phyloP scores from a whole-genome alignment of 2,329 filamentous ascomycete species.

The Byssothecium circinans region DNA sequence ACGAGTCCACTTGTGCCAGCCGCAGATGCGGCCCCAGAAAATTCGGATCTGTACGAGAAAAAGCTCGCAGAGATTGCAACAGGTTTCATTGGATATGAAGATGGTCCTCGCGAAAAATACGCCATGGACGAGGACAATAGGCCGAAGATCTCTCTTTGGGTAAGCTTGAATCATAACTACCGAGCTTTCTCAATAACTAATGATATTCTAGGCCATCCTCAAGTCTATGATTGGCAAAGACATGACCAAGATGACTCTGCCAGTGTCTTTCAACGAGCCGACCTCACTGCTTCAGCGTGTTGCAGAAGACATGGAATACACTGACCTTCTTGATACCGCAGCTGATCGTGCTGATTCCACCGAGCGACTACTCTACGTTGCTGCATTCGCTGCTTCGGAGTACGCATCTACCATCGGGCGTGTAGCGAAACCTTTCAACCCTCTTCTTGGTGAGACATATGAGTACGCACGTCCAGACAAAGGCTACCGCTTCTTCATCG shows the following conservation, averaged over 20 bases:
- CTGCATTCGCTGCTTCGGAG: slow-evolving; percentile 92
- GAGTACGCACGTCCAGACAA: slow-evolving; percentile 96
- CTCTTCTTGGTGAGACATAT: slow-evolving; percentile 91
- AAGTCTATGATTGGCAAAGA: slow-evolving; percentile 99
- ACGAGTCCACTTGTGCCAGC: slow-evolving; percentile 44
- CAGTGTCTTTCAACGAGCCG: slow-evolving; percentile 97
- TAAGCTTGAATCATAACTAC: slow-evolving; percentile 51
- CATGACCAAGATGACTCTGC: slow-evolving; percentile 99
- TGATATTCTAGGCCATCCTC: slow-evolving; percentile 71
- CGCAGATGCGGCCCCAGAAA: slow-evolving; percentile 17
- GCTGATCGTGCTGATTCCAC: slow-evolving; percentile 83
- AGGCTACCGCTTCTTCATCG: slow-evolving; percentile 96
- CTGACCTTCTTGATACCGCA: slow-evolving; percentile 85
- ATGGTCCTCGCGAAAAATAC: slow-evolving; percentile 74
- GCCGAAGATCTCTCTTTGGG: slow-evolving; percentile 94
- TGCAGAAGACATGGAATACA: slow-evolving; percentile 97
- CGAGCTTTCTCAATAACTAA: slow-evolving; percentile 10
- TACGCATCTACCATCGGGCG: slow-evolving; percentile 96
- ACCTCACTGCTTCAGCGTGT: slow-evolving; percentile 94
- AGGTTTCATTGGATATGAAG: slow-evolving; percentile 89
- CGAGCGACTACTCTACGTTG: slow-evolving; percentile 91
- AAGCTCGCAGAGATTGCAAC: slow-evolving; percentile 68
- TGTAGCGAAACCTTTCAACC: slow-evolving; percentile 98
- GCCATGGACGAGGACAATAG: slow-evolving; percentile 91
- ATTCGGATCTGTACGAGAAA: slow-evolving; percentile 53